Percentiles rank a stretch among this genome's conserved stretches.
Evolutionary conservation across 2,329 filamentous ascomycete genomes (phyloP).

Genomic region (Ascosphaera acerosa): DNA sequence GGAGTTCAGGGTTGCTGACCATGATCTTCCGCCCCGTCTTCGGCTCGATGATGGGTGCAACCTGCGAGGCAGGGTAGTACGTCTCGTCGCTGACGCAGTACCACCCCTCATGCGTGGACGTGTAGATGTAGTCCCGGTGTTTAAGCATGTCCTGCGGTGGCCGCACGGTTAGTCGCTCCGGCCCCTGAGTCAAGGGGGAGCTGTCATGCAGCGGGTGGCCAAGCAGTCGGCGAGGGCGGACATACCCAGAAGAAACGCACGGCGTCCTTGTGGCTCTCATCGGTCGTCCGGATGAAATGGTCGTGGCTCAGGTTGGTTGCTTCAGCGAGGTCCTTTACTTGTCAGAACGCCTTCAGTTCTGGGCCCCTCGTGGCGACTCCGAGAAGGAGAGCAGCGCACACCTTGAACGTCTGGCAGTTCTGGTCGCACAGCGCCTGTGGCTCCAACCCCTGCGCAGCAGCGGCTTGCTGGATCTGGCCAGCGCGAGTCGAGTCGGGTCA

Average conservation of each 20-base stretch:
- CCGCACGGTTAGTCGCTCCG: neutral
- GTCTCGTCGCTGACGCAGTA: constrained; percentile 94
- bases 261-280: constrained; percentile 52
- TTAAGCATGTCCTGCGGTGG: constrained; percentile 34
- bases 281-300: constrained; percentile 81
- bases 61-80: constrained; percentile 58
- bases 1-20: constrained; percentile 18
- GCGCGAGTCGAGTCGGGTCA: constrained; percentile 5
- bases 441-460: constrained; percentile 39
- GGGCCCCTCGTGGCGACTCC: neutral
- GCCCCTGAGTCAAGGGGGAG: too few relatives aligned
- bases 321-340: constrained; percentile 35
- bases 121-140: constrained; percentile 55
- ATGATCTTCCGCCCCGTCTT: constrained; percentile 61
- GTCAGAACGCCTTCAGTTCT: neutral
- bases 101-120: constrained; percentile 75
- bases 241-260: constrained; percentile 70
- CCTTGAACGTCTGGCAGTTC: constrained; percentile 54
- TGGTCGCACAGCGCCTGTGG: constrained; percentile 74
- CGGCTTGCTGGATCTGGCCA: constrained; percentile 52
- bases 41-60: constrained; percentile 51
- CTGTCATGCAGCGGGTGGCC: constrained; percentile 6
- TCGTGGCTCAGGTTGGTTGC: constrained; percentile 49
- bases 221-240: too few relatives aligned
- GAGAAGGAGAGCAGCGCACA: constrained; percentile 7